Percentiles rank a stretch among this genome's conserved stretches.
Conservation (phyloP, 352 stramenopile genomes). For the Globisporangium emineosum region DNA sequence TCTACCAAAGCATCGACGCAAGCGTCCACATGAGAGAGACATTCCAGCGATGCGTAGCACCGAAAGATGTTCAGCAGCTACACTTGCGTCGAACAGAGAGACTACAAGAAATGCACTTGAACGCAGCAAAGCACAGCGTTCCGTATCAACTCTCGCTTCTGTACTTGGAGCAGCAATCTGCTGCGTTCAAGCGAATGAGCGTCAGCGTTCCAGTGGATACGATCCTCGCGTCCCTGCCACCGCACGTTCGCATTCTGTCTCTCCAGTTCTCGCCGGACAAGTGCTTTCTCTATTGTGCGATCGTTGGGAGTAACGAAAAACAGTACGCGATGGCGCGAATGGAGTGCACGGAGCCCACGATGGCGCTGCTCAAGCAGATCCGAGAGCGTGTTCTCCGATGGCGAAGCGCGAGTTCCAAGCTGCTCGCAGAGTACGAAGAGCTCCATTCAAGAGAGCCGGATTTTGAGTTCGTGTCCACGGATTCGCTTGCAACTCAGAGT, state of each 20-base stretch:
- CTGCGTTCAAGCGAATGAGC: constrained; percentile 60
- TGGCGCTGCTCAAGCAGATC: constrained; percentile 26
- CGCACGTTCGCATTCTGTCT: constrained; percentile 35
- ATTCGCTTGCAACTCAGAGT: constrained; percentile 4
- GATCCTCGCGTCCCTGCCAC: constrained; percentile 39
- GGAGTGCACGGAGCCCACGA: constrained; percentile 46
- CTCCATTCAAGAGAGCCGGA: constrained; percentile 29
- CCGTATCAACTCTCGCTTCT: constrained; percentile 65
- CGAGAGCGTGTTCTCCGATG: constrained; percentile 31
- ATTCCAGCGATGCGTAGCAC: constrained; percentile 33
- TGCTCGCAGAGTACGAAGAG: constrained; percentile 40
- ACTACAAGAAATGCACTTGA: constrained; percentile 31
- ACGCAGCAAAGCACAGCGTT: constrained; percentile 43
- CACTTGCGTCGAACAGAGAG: constrained; percentile 45
- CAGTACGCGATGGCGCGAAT: constrained; percentile 48
- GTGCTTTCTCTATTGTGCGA: constrained; percentile 56
- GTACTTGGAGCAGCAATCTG: constrained; percentile 62
- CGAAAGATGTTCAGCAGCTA: constrained; percentile 43
- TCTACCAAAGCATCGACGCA: constrained; percentile 53
- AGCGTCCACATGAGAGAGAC: constrained; percentile 32
- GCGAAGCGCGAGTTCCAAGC: constrained; percentile 34
- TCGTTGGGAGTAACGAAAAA: constrained; percentile 38
- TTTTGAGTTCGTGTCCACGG: constrained; percentile 32
- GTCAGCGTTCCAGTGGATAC: constrained; percentile 35
- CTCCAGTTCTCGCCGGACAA: constrained; percentile 71